Evolutionary conservation across 768 basidiomycete species (phyloP), one percentile per base, ranked within the genome.

Genomic region (Pisolithus sp.): DNA sequence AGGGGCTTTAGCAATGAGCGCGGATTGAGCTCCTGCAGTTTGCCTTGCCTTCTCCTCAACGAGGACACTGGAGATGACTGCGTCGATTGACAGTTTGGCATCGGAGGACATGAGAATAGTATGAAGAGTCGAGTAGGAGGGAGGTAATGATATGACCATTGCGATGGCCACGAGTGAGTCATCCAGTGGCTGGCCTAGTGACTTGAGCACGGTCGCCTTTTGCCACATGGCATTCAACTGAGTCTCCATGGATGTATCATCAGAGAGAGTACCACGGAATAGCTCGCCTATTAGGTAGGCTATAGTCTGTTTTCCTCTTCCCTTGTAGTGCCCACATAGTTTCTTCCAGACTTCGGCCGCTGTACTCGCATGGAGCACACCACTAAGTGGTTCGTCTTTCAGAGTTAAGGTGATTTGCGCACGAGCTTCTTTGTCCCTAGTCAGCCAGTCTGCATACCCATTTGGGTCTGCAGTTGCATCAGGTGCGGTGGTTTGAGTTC

Each of bases 331-430:
- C 30, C 45, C 34, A 21, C 34, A 18, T 1, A 63, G 52, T 51
- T 59, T 59, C 3, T 53, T 55, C 62, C 61, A 63, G n/a, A 46
- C 53, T 21, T 57, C 57, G 21, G 48, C 50, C 7, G 59, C 54
- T 12, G 48, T 40, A 10, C 4, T 42, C 1, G 47, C 23, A 46
- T 57, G 48, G n/a, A 62, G 40, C 17, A 66, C 59, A 18, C 57
- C 46, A 43, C 47, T 58, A 2, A 64, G 52, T 0, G 62, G 61
- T 28, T 60, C 58, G 26, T 65, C 62, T 24, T 56, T 56, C 13
- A 63, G 47, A 9, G 62, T 63, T 18, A 63, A 59, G 13, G 45
- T 53, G n/a, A 63, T 58, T 40, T 66, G 61, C 12, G 55, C 58
- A 2, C 40, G 20, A 1, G 61, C 59, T 48, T 63, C 58, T 21